Conservation (phyloP, 345 rosid genomes). For the Citrus australasica region DNA sequence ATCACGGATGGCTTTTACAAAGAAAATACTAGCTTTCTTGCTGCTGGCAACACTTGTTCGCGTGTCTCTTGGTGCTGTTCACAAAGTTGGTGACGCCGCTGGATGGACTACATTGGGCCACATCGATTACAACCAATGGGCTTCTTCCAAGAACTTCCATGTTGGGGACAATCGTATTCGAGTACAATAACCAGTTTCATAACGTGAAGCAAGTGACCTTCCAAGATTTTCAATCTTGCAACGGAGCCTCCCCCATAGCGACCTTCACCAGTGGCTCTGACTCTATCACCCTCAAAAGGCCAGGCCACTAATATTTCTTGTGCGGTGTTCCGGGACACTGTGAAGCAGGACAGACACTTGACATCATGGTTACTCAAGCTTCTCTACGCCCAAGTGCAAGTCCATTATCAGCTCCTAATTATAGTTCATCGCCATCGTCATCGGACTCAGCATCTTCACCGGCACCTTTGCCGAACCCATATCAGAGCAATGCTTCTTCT, state of each 20-base stretch:
- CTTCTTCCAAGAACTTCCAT: neutral
- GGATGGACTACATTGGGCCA: neutral
- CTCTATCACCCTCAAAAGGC: neutral
- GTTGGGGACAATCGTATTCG: neutral
- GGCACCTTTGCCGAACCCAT: too few species aligned
- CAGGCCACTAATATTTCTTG: neutral
- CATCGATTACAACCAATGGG: neutral
- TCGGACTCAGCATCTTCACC: neutral
- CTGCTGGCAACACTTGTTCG: neutral
- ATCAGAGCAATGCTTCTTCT: too few species aligned
- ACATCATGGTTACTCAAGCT: neutral
- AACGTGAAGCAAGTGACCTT: too few species aligned
- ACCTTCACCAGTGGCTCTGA: conserved; percentile 3
- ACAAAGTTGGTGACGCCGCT: neutral
- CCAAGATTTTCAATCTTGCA: too few species aligned
- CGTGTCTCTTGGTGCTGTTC: neutral
- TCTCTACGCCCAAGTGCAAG: neutral
- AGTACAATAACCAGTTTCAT: neutral
- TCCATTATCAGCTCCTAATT: neutral
- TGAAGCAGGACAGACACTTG: conserved; percentile 1
- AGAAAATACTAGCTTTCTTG: neutral
- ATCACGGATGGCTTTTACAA: neutral
- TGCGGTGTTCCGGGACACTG: conserved; percentile 1
- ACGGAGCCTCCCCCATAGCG: too few species aligned
- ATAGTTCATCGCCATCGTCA: neutral